Evolutionary conservation across 2,329 filamentous ascomycete genomes (phyloP), one percentile per base, ranked within the genome.

Genomic region (Neonectria sp.): DNA sequence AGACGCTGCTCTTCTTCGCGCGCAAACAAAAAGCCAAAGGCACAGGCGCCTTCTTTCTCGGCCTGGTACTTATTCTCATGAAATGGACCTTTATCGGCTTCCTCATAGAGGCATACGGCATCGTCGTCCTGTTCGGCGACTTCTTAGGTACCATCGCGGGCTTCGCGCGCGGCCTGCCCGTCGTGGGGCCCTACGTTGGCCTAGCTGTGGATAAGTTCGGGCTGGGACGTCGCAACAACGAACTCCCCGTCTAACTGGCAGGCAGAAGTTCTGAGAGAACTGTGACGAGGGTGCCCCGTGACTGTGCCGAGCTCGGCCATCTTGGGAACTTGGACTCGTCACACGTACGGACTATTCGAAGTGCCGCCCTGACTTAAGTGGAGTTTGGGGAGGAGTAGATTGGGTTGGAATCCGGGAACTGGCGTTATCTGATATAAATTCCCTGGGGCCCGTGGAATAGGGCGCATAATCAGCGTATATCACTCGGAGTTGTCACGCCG

Each of bases 11-110:
- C 79, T 99, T 99, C 90, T 99, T 99, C 86, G 93, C 95, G 58
- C 92, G 96, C 68, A 92, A 91, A 75, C 94, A 98, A 79, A 99
- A 99, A 82, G 89, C 94, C 76, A 95, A 95, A 79, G 96, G 96
- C 71, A 98, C 94, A 1, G 91, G 91, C 5, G 95, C 95, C 17
- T 99, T 99, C 84, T 91, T 93, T 75, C 84, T 86, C 4, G 96
- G 96, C 15, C 92, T 99, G 45, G 77, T 91, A 11, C 88, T 99
- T 21, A 99, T 99, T 74, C 85, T 99, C 45, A 81, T 97, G 77
- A 90, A 93, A 68, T 99, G 96, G 95, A 93, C 96, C 0, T 87
- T 99, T 62, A 89, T 96, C 69, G 96, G 96, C 31, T 99, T 99
- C 83, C 77, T 92, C 65, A 89, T 98, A 74, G 96, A 99, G 82